Evolutionary conservation across 495 filamentous ascomycete genomes (phyloP).

Genomic region (Hypoxylon rickii): DNA sequence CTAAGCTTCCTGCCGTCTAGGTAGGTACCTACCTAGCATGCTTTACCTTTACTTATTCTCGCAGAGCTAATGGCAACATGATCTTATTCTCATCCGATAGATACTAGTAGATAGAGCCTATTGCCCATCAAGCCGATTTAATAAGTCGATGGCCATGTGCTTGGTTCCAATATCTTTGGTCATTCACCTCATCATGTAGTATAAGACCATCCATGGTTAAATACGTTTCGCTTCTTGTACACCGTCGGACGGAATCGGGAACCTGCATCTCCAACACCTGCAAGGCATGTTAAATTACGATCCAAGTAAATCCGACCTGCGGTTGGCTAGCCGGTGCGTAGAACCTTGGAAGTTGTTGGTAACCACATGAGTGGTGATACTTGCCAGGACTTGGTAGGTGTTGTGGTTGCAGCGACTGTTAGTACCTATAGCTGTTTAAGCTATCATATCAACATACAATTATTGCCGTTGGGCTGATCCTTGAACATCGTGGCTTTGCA

Average conservation of each 20-base stretch:
- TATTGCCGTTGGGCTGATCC: not conserved
- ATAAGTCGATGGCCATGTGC: no score
- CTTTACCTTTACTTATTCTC: no score
- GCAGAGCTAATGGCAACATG: no score
- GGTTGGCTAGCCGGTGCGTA: not conserved
- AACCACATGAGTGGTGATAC: slow-evolving; percentile 1
- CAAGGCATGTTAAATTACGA: slow-evolving; percentile 29
- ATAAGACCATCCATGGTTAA: not conserved
- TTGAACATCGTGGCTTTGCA: slow-evolving; percentile 6
- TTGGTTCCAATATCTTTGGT: no score
- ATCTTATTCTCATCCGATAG: no score
- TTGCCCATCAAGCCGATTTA: no score
- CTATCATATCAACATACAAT: not conserved
- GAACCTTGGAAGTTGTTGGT: not conserved
- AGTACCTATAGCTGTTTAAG: no score
- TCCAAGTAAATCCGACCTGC: slow-evolving; percentile 4
- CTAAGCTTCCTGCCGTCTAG: not conserved
- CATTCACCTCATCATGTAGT: not conserved
- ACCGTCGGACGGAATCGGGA: slow-evolving; percentile 30
- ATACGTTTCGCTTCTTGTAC: slow-evolving; percentile 13
- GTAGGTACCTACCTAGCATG: no score
- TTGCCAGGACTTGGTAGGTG: not conserved
- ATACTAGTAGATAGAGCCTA: no score
- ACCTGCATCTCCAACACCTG: slow-evolving; percentile 29
- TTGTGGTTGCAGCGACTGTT: not conserved